phyloP scores from a whole-genome alignment of 306 rosid genomes.

The Trifolium dubium region DNA sequence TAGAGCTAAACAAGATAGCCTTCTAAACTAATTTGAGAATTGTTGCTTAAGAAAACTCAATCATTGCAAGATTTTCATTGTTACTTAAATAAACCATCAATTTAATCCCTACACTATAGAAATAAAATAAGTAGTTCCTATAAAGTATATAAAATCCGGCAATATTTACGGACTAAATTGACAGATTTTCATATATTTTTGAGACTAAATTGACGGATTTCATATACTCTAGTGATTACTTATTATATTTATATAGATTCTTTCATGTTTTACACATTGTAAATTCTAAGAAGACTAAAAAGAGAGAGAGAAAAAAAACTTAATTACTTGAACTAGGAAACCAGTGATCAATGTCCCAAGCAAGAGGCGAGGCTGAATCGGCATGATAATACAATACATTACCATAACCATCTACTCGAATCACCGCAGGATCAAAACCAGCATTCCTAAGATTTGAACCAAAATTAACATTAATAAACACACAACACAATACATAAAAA shows the following conservation, averaged over 20 bases:
- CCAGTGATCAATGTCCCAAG: slow-evolving; percentile 99
- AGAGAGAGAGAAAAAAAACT: slow-evolving; percentile 24
- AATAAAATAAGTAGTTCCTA: not conserved
- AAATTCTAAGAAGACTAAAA: slow-evolving; percentile 1
- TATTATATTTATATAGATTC: too few relatives aligned
- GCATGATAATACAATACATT: slow-evolving; percentile 93
- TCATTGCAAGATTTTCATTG: not conserved
- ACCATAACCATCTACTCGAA: slow-evolving; percentile 85
- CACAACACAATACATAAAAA: not conserved
- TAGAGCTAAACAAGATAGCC: not conserved
- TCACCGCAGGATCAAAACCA: slow-evolving; percentile 91
- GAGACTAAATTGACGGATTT: too few relatives aligned
- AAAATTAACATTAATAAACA: not conserved
- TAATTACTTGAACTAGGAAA: slow-evolving; percentile 89
- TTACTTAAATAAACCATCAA: not conserved
- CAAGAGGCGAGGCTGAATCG: slow-evolving; percentile 91
- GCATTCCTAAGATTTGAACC: slow-evolving; percentile 69
- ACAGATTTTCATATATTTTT: too few relatives aligned
- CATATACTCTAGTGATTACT: too few relatives aligned
- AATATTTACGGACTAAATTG: not conserved
- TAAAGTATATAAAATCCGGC: not conserved
- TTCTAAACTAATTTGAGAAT: not conserved
- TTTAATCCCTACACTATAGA: not conserved
- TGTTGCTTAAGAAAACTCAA: not conserved
- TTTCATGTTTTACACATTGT: slow-evolving; percentile 3